A percentile compares a stretch with the other conserved stretches of the same genome.
These are phyloP conservation scores for Rhizomucor pusillus DNA, from an alignment of 371 early-diverging fungal genomes.

Conservation along the genomic window DNA sequence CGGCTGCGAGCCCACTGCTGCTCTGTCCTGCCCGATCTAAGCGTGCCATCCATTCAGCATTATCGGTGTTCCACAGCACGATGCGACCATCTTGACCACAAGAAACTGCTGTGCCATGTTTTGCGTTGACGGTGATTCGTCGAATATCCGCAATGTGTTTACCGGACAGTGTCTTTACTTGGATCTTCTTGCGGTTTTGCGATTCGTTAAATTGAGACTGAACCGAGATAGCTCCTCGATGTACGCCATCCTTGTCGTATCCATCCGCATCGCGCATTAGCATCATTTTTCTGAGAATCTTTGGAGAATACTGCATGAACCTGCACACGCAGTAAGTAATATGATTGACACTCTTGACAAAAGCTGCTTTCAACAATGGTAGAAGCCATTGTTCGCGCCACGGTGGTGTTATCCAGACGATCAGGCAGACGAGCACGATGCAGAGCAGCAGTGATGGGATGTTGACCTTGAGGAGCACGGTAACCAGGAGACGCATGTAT, in stretches of 20 bases:
- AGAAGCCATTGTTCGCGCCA: constrained; percentile 24
- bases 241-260: constrained; percentile 33
- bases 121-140: constrained; percentile 14
- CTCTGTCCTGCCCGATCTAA: constrained; percentile 22
- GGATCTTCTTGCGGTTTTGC: constrained; percentile 21
- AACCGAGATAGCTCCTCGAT: constrained; percentile 36
- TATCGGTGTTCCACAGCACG: constrained; percentile 28
- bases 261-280: constrained; percentile 13
- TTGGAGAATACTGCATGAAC: constrained; percentile 9
- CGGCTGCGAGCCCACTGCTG: constrained; percentile 12
- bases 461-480: constrained; percentile 17
- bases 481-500: neutral
- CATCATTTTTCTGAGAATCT: constrained; percentile 4
- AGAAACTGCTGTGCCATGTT: constrained; percentile 22
- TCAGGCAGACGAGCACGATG: constrained; percentile 21
- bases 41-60: constrained; percentile 30
- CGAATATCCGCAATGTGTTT: constrained; percentile 32
- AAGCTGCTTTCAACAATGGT: constrained; percentile 20
- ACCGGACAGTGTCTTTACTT: constrained; percentile 29
- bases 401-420: constrained; percentile 30
- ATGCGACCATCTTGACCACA: constrained; percentile 33
- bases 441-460: constrained; percentile 29
- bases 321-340: constrained; percentile 9
- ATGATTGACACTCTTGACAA: constrained; percentile 8
- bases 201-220: constrained; percentile 28